A percentile compares a stretch with the other conserved stretches of the same genome.
Evolutionary conservation across 2,329 filamentous ascomycete species (phyloP).

Genomic region (Cryphonectria naterciae): DNA sequence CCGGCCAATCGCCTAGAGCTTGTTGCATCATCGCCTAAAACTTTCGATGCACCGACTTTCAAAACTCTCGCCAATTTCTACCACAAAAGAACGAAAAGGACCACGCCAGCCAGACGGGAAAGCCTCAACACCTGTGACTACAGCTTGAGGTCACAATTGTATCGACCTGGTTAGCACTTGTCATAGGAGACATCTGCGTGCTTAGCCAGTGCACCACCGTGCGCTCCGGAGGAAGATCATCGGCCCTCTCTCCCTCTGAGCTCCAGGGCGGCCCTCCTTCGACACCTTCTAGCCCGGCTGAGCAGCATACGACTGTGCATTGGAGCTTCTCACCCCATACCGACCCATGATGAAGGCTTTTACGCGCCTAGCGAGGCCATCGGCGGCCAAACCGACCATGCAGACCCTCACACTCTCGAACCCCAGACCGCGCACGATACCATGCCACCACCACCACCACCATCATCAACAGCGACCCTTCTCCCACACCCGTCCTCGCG

Average conservation of each 20-base stretch:
- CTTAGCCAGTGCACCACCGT: neutral
- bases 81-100: neutral
- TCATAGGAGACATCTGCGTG: neutral
- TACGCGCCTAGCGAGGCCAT: conserved; percentile 20
- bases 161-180: neutral
- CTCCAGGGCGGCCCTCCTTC: neutral
- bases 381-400: conserved; percentile 12
- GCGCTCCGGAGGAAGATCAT: neutral
- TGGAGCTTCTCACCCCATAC: neutral
- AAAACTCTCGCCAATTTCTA: neutral
- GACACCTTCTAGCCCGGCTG: neutral
- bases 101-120: neutral
- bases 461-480: conserved; percentile 33
- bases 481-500: conserved; percentile 34
- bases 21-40: conserved; percentile 20
- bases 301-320: neutral
- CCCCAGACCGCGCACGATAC: conserved; percentile 16
- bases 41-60: neutral
- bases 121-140: neutral
- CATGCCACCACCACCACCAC: conserved; percentile 8
- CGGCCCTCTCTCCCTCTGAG: neutral
- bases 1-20: conserved; percentile 9
- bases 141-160: neutral
- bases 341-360: conserved; percentile 25
- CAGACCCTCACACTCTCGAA: conserved; percentile 5